A percentile compares a stretch with the other conserved stretches of the same genome.
These are phyloP conservation scores for Lepraria neglecta DNA, from an alignment of 495 filamentous ascomycete genomes.

Conservation along the genomic window DNA sequence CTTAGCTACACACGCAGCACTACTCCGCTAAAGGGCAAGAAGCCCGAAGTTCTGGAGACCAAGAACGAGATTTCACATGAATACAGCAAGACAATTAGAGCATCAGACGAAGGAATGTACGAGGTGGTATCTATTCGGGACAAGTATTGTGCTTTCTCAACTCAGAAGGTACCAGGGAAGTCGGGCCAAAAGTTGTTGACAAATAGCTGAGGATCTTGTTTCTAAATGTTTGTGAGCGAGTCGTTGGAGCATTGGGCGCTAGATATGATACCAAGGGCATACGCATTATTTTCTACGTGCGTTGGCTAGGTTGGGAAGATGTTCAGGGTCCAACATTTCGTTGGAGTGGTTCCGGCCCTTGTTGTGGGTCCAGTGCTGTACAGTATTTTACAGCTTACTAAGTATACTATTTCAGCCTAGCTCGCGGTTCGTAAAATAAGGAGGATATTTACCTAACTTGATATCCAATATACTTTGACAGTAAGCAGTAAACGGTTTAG, in stretches of 20 bases:
- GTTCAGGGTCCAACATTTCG: too few species aligned
- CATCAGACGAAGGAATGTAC: conserved; percentile 89
- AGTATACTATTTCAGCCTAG: too few species aligned
- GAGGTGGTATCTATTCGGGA: conserved; percentile 96
- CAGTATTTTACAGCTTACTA: too few species aligned
- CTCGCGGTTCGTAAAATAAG: too few species aligned
- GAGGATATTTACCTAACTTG: too few species aligned
- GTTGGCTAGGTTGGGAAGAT: too few species aligned
- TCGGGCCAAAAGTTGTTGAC: conserved; percentile 37
- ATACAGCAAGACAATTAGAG: conserved; percentile 68
- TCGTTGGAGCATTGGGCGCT: neutral
- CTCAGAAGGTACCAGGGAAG: conserved; percentile 47
- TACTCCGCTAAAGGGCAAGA: conserved; percentile 69
- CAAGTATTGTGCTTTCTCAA: conserved; percentile 77
- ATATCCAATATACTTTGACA: too few species aligned
- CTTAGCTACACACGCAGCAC: conserved; percentile 76
- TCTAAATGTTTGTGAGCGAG: neutral
- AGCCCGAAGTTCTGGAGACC: conserved; percentile 76
- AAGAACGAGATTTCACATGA: conserved; percentile 78
- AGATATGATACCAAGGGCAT: neutral
- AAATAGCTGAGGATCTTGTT: conserved; percentile 24
- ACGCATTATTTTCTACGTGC: too few species aligned
- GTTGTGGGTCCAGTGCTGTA: too few species aligned
- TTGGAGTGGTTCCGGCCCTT: too few species aligned
- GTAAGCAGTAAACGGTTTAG: too few species aligned